Base-by-base conservation (phyloP, 1,284 basidiomycete species). In the Sporisorium exsertum region DNA sequence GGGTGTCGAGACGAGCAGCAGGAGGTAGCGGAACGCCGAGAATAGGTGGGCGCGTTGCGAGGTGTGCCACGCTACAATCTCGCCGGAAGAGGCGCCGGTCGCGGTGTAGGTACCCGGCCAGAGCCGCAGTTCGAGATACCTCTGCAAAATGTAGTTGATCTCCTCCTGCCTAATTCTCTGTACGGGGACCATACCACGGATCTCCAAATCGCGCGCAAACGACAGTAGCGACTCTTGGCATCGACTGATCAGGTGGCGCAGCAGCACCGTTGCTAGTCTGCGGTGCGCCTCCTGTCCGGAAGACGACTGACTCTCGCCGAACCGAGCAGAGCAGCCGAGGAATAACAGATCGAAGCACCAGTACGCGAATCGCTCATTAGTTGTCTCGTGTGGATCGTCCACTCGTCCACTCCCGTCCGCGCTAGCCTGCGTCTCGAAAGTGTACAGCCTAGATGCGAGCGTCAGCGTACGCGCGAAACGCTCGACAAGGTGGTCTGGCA, bases 311-410 rank as follows among this genome's bases (percentile, higher is more conserved):
- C 20, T 20, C n/a, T 52, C 37, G 37, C 57, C 53, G 6, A 70
- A 64, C 8, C 22, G 27, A 16, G 47, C 87, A 0, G 91, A 91
- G 79, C 92, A 94, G 26, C 93, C 88, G 71, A 92, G 85, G 84
- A 97, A 94, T 18, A 98, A 86, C 26, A 96, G 86, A 80, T 97
- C 94, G 70, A 97, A 92, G 78, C 93, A 94, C 94, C 95, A 97
- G 86, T 94, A 97, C 9, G 92, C 91, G 81, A 95, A 94, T 10
- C 92, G 88, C 85, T 98, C 95, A 52, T 93, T 88, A 0, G 91
- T 90, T 89, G 89, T 27, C 87, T 87, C 58, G 0, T 49, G 18
- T 2, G 75, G 65, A 15, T 71, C 69, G 20, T 72, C 69, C 2
- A 63, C 63, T 27, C 47, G 87, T 77, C 9, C 70, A 33, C 64